phyloP scores from a whole-genome alignment of 1,284 basidiomycete species.

The Sporisorium iseilematis-ciliati region DNA sequence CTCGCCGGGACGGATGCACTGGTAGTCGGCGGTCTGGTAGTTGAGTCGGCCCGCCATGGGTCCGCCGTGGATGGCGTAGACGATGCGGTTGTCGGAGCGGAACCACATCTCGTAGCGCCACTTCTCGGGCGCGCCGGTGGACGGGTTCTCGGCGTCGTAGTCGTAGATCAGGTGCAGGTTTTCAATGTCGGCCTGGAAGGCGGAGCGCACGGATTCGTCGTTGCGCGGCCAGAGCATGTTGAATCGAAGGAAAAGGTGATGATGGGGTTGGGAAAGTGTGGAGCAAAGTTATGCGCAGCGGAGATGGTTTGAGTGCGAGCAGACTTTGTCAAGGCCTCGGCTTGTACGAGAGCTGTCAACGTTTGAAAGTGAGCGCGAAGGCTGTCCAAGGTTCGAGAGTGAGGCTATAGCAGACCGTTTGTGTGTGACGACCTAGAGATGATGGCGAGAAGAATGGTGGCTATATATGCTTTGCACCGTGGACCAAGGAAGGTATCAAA shows the following conservation, averaged over 20 bases:
- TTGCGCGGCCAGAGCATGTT: slow-evolving; percentile 54
- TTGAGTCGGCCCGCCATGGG: slow-evolving; percentile 68
- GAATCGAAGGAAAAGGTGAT: no score
- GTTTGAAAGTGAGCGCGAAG: no score
- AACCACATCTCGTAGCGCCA: slow-evolving; percentile 69
- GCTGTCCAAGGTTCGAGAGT: no score
- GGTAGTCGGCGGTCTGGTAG: slow-evolving; percentile 67
- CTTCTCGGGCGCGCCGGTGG: slow-evolving; percentile 53
- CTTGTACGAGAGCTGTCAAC: no score
- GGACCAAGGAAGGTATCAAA: not conserved
- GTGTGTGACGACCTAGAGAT: not conserved
- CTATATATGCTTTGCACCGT: not conserved
- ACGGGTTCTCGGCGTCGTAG: slow-evolving; percentile 53
- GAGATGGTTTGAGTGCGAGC: not conserved
- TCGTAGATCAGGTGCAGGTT: slow-evolving; percentile 50
- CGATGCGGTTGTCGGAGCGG: slow-evolving; percentile 63
- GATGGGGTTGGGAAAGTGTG: not conserved
- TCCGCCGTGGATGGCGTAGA: slow-evolving; percentile 66
- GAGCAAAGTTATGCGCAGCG: not conserved
- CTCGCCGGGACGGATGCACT: slow-evolving; percentile 61
- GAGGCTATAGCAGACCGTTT: no score
- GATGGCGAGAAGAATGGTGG: no score
- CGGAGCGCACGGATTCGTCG: slow-evolving; percentile 21
- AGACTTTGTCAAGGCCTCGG: no score
- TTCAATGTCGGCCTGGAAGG: slow-evolving; percentile 47